Evolutionary conservation across 495 filamentous ascomycete genomes (phyloP).

Genomic region (Podospora fimiseda): DNA sequence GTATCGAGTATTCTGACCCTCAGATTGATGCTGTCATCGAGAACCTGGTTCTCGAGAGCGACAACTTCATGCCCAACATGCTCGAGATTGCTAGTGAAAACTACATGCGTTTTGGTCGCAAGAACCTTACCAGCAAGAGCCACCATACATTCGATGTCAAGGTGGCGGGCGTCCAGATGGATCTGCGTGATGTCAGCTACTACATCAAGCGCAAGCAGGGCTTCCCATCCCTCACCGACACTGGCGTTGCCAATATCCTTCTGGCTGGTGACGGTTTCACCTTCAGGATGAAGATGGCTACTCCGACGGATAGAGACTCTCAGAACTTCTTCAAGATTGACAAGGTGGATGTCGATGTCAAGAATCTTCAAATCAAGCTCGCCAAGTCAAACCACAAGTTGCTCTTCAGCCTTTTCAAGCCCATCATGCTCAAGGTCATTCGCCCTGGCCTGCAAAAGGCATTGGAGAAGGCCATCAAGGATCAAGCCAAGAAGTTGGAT

Average conservation of each 20-base stretch:
- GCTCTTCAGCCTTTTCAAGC: constrained; percentile 83
- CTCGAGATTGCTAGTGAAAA: constrained; percentile 88
- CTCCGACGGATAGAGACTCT: constrained; percentile 66
- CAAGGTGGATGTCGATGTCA: constrained; percentile 76
- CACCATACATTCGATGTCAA: constrained; percentile 78
- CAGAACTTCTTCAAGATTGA: constrained; percentile 91
- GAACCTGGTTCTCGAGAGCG: constrained; percentile 90
- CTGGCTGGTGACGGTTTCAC: constrained; percentile 81
- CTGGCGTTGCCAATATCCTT: constrained; percentile 83
- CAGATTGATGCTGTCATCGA: constrained; percentile 84
- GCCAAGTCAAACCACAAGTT: constrained; percentile 92
- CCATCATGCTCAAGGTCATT: constrained; percentile 74
- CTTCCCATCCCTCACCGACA: constrained; percentile 85
- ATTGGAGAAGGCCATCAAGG: constrained; percentile 78
- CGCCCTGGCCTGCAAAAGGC: constrained; percentile 80
- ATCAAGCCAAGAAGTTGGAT: constrained; percentile 68
- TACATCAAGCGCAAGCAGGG: constrained; percentile 95
- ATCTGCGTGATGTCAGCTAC: constrained; percentile 83
- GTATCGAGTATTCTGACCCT: constrained; percentile 86
- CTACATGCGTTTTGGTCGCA: constrained; percentile 92
- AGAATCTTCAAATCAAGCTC: constrained; percentile 81
- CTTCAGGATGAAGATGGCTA: constrained; percentile 87
- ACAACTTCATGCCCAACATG: constrained; percentile 95
- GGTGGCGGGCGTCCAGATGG: constrained; percentile 84
- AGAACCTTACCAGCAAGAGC: constrained; percentile 63